Percentiles rank a stretch among this genome's conserved stretches.
These are phyloP conservation scores for Strigomonas culicis DNA, from an alignment of 208 protist species.

Conservation along the genomic window DNA sequence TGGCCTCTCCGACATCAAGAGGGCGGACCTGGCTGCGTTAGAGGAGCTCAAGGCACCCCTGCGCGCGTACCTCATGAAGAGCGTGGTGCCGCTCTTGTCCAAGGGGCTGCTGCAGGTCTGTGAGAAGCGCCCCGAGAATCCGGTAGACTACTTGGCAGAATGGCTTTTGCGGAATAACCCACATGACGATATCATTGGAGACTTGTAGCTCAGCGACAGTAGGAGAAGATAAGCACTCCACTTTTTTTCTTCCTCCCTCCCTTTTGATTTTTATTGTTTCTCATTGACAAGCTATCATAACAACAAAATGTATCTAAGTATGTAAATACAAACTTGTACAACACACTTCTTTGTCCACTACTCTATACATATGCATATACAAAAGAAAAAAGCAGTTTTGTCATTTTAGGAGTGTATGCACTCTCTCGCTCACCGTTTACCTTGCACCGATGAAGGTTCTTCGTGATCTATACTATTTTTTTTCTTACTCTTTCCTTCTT, in stretches of 20 bases:
- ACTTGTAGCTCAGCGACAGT: conserved; percentile 34
- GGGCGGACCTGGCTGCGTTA: conserved; percentile 74
- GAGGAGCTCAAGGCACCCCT: conserved; percentile 85
- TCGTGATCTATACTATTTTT: neutral
- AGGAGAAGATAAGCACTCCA: neutral
- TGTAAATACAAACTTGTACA: conserved; percentile 9
- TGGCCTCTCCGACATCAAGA: conserved; percentile 30
- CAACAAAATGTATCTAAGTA: neutral
- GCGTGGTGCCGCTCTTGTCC: conserved; percentile 91
- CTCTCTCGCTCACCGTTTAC: too few relatives aligned
- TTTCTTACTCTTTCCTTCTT: neutral
- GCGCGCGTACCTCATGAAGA: conserved; percentile 83
- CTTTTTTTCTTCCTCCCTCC: neutral
- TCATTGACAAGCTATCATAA: neutral
- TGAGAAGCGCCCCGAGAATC: conserved; percentile 88
- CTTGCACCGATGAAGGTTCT: neutral
- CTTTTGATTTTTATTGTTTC: conserved; percentile 8
- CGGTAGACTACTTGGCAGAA: conserved; percentile 93
- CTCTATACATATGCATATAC: conserved; percentile 1
- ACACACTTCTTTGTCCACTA: neutral
- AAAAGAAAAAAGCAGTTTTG: too few relatives aligned
- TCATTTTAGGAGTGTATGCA: too few relatives aligned
- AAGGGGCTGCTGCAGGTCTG: conserved; percentile 93
- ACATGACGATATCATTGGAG: conserved; percentile 75
- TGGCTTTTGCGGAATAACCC: conserved; percentile 92